Base-by-base conservation (phyloP, 2,329 filamentous ascomycete genomes). In the Ceratocystis eucalypticola region DNA sequence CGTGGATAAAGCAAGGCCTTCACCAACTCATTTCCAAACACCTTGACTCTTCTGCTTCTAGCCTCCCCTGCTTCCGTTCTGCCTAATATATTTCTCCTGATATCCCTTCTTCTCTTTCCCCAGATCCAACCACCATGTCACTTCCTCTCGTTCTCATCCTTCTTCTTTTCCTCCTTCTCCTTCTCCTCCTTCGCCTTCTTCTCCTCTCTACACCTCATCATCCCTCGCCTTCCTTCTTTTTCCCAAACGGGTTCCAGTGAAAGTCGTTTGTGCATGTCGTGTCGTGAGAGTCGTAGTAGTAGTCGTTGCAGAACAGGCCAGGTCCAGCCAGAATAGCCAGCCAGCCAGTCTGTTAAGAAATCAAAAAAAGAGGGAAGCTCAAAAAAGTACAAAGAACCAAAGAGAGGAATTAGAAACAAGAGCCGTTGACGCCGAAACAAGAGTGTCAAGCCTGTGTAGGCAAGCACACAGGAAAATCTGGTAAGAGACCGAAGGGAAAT, bases 401-500 rank as follows among this genome's bases (percentile, higher is more conserved):
- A 48, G 50, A 53, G 61, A 46, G 44, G 41, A 59, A 62, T 46
- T 61, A 53, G 41, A 81, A 61, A 53, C 48, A 62, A 30, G 44
- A 62, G 65, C 45, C 65, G 46, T 41, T 50, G 57, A 57, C 65
- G 65, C 65, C 65, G 57, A 50, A 61, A 57, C 22, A 57, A 57
- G 22, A 57, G 53, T 57, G 22, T 57, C 17, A 57, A 28, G 53
- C 53, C 22, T 30, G 12, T 89, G 88, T 69, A 87, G 89, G 70
- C 79, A 89, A 5, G 86, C 87, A 0, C 85, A 89, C 73, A 82
- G 83, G 69, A 88, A 88, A 72, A 85, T 83, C 2, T 78, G 77
- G 33, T 71, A 80, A 30, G 74, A 78, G 70, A 78, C 76, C 0
- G 69, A 69, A 74, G 76, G 25, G 57, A 65, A 65, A 55, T 45